Evolutionary conservation across 306 rosid genomes (phyloP).

Genomic region (Prunus mira): DNA sequence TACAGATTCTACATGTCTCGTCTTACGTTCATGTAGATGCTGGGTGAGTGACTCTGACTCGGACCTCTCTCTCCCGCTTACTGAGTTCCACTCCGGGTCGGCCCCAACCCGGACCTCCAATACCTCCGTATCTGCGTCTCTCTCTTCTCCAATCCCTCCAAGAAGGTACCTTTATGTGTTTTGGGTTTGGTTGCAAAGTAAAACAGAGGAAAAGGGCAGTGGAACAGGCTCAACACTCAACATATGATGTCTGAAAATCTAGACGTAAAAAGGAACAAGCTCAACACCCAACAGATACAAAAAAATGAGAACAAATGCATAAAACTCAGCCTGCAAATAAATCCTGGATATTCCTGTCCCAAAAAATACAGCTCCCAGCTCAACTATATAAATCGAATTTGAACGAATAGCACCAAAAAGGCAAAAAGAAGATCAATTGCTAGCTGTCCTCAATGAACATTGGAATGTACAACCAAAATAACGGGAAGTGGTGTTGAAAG

Average conservation of each 20-base stretch:
- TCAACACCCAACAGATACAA: neutral
- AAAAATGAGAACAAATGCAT: no score
- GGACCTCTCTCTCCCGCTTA: conserved; percentile 32
- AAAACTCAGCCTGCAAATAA: neutral
- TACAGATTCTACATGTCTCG: conserved; percentile 33
- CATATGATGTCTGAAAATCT: neutral
- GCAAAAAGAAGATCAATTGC: neutral
- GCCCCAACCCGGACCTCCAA: conserved; percentile 34
- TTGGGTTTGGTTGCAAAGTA: no score
- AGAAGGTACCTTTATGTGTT: no score
- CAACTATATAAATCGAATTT: neutral
- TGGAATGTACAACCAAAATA: neutral
- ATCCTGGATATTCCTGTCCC: neutral
- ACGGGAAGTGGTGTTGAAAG: neutral
- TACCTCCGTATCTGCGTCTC: no score
- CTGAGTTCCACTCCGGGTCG: conserved; percentile 32
- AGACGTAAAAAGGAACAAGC: neutral
- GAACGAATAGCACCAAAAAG: neutral
- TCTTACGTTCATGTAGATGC: conserved; percentile 40
- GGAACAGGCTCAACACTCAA: no score
- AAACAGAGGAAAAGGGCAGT: no score
- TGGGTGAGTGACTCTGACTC: conserved; percentile 28
- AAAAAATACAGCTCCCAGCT: neutral
- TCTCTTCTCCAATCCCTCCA: no score
- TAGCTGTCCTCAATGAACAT: neutral